phyloP scores from a whole-genome alignment of 352 stramenopile species.

The Phytophthora sojae region DNA sequence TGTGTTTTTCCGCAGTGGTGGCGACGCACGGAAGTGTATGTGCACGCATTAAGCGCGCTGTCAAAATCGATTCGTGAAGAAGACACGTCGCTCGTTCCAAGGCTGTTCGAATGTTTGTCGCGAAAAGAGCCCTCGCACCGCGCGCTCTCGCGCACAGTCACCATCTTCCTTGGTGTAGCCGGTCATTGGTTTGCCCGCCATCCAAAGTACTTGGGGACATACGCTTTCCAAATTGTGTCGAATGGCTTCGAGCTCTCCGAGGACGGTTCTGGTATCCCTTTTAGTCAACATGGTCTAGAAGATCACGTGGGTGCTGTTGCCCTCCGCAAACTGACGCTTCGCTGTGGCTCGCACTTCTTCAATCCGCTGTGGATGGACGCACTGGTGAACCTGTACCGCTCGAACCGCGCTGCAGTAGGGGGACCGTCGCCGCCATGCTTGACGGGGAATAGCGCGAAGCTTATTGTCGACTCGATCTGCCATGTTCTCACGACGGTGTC shows the following conservation, averaged over 20 bases:
- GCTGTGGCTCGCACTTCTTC: slow-evolving; percentile 73
- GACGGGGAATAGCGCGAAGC: slow-evolving; percentile 51
- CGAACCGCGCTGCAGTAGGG: slow-evolving; percentile 40
- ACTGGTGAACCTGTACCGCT: slow-evolving; percentile 67
- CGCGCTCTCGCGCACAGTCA: slow-evolving; percentile 64
- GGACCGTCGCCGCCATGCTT: slow-evolving; percentile 33
- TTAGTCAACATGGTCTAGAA: slow-evolving; percentile 53
- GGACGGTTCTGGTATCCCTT: slow-evolving; percentile 47
- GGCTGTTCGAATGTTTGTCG: slow-evolving; percentile 78
- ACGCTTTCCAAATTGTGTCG: slow-evolving; percentile 75
- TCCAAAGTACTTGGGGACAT: slow-evolving; percentile 59
- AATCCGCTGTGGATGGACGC: slow-evolving; percentile 76
- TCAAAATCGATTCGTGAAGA: slow-evolving; percentile 85
- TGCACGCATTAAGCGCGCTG: slow-evolving; percentile 80
- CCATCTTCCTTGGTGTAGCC: slow-evolving; percentile 76
- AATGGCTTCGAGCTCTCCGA: slow-evolving; percentile 68
- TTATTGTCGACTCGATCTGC: slow-evolving; percentile 80
- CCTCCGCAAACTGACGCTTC: slow-evolving; percentile 70
- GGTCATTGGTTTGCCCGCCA: slow-evolving; percentile 81
- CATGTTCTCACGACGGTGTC: slow-evolving; percentile 66
- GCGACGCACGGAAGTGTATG: slow-evolving; percentile 81
- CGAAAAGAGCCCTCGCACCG: slow-evolving; percentile 68
- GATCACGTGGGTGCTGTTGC: slow-evolving; percentile 79
- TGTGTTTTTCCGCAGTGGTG: slow-evolving; percentile 58
- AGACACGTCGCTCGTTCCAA: slow-evolving; percentile 76